Percentiles rank a stretch among this genome's conserved stretches.
Evolutionary conservation across 768 basidiomycete genomes (phyloP).

Genomic region (Russula virescens): DNA sequence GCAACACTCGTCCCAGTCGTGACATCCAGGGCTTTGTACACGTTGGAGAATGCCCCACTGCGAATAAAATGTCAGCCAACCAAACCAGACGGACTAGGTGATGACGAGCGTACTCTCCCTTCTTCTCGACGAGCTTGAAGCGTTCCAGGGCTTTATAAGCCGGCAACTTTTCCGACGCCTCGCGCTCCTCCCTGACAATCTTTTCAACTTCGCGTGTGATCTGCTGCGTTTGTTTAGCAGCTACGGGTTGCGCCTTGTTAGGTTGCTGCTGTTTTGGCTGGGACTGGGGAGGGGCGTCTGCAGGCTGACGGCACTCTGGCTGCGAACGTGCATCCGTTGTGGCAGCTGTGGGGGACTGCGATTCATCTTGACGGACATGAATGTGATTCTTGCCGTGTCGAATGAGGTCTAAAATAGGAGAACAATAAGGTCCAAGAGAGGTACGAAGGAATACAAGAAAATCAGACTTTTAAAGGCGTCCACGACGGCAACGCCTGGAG

Average conservation of each 20-base stretch:
- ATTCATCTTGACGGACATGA: conserved; percentile 16
- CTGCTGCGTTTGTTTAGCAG: conserved; percentile 26
- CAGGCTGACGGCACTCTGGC: conserved; percentile 31
- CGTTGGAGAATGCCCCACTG: conserved; percentile 97
- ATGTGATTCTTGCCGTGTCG: conserved; percentile 47
- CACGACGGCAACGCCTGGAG: conserved; percentile 22
- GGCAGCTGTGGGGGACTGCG: conserved; percentile 9
- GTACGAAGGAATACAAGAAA: not conserved
- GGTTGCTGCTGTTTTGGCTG: conserved; percentile 26
- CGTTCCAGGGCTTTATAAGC: conserved; percentile 77
- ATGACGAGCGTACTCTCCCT: conserved; percentile 76
- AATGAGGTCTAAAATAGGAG: conserved; percentile 40
- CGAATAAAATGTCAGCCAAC: conserved; percentile 26
- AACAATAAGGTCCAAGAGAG: not conserved
- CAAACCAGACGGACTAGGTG: conserved; percentile 13
- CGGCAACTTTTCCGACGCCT: conserved; percentile 76
- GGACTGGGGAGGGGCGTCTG: conserved; percentile 30
- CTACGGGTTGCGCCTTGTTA: conserved; percentile 1
- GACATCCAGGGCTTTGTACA: conserved; percentile 86
- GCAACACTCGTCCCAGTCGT: conserved; percentile 75
- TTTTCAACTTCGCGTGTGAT: conserved; percentile 49
- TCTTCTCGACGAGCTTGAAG: conserved; percentile 72
- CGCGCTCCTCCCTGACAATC: conserved; percentile 71
- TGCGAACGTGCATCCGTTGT: conserved; percentile 23
- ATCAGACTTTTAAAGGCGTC: conserved; percentile 23